A percentile compares a stretch with the other conserved stretches of the same genome.
Evolutionary conservation across 352 stramenopile species (phyloP).

Genomic region (Aphanomyces astaci): DNA sequence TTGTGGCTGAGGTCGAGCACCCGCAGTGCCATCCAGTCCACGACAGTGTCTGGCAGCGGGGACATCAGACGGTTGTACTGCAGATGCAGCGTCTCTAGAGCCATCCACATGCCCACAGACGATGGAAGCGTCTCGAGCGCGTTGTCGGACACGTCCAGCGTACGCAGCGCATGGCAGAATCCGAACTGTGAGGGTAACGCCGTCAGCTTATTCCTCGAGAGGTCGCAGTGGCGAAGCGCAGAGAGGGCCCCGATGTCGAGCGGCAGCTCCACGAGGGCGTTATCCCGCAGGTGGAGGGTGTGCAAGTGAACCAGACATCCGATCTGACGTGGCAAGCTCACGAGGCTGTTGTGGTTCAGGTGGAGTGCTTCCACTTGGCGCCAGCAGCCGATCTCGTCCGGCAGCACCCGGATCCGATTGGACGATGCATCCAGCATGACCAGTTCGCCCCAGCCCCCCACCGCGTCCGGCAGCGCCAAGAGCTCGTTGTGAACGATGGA

Average conservation of each 20-base stretch:
- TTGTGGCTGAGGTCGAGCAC: constrained; percentile 62
- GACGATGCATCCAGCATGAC: constrained; percentile 37
- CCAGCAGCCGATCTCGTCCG: constrained; percentile 43
- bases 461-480: constrained; percentile 40
- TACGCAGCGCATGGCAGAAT: constrained; percentile 29
- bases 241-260: constrained; percentile 48
- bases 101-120: constrained; percentile 20
- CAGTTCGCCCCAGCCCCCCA: constrained; percentile 45
- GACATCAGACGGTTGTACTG: constrained; percentile 47
- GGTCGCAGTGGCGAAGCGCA: constrained; percentile 39
- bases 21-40: constrained; percentile 29
- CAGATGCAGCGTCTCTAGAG: constrained; percentile 38
- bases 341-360: constrained; percentile 47
- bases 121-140: neutral
- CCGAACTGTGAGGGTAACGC: constrained; percentile 53
- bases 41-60: constrained; percentile 39
- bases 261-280: neutral
- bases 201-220: constrained; percentile 52
- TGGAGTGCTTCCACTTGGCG: constrained; percentile 33
- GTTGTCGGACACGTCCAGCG: constrained; percentile 15
- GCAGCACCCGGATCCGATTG: constrained; percentile 44
- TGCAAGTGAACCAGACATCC: constrained; percentile 28
- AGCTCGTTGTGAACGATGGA: constrained; percentile 60
- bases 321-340: constrained; percentile 19
- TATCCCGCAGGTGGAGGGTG: constrained; percentile 16